Conservation (phyloP, 2,329 filamentous ascomycete species). For the Xylaria arbuscula region DNA sequence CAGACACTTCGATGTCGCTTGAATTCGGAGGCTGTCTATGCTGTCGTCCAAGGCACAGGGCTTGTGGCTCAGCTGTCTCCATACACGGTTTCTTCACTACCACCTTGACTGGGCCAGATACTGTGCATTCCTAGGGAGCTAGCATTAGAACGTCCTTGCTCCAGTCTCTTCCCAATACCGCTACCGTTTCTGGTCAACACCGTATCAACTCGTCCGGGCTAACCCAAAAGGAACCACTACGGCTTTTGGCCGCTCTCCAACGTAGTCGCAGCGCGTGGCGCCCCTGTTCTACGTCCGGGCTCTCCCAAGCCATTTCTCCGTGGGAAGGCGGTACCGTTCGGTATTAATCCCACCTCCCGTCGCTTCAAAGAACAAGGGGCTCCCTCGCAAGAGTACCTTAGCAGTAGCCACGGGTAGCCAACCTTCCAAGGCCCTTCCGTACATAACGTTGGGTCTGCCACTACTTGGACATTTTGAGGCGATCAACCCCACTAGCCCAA, state of each 20-base stretch:
- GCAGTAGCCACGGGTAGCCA: slow-evolving; percentile 54
- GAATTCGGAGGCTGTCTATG: slow-evolving; percentile 52
- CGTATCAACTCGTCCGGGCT: slow-evolving; percentile 46
- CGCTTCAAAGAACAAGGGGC: slow-evolving; percentile 56
- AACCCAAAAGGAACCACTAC: slow-evolving; percentile 47
- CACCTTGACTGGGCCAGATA: slow-evolving; percentile 48
- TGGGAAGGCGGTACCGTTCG: slow-evolving; percentile 56
- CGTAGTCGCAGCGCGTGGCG: slow-evolving; percentile 51
- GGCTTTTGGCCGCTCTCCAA: slow-evolving; percentile 43
- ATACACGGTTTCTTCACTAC: slow-evolving; percentile 47
- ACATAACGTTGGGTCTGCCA: slow-evolving; percentile 56
- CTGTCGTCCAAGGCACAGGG: slow-evolving; percentile 50
- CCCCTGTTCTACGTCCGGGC: slow-evolving; percentile 57
- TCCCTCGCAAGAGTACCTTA: slow-evolving; percentile 53
- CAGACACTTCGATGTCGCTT: slow-evolving; percentile 53
- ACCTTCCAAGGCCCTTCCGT: slow-evolving; percentile 54
- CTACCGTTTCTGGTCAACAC: slow-evolving; percentile 56
- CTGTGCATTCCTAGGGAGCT: slow-evolving; percentile 52
- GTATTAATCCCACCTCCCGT: slow-evolving; percentile 62
- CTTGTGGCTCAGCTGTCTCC: slow-evolving; percentile 56
- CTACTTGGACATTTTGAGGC: slow-evolving; percentile 54
- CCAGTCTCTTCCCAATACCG: slow-evolving; percentile 52
- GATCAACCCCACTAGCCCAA: slow-evolving; percentile 56
- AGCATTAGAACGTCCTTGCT: slow-evolving; percentile 50
- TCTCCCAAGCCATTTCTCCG: slow-evolving; percentile 61